A percentile compares a stretch with the other conserved stretches of the same genome.
phyloP scores from a whole-genome alignment of 306 rosid species.

The Ceratonia siliqua region DNA sequence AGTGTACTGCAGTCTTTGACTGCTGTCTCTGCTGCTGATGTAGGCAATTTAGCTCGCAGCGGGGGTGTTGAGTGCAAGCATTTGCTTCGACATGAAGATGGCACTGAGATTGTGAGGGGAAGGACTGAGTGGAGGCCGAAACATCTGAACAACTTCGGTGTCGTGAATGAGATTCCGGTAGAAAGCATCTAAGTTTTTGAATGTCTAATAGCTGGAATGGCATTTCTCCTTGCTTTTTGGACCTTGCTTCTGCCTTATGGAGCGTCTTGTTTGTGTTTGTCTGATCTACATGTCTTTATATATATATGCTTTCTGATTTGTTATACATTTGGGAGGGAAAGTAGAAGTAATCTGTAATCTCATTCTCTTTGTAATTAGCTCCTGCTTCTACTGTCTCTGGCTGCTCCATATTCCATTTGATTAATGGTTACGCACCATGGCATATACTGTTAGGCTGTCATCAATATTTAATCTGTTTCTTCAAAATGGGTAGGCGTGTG shows the following conservation, averaged over 20 bases:
- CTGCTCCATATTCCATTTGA: conserved; percentile 29
- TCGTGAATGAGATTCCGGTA: conserved; percentile 47
- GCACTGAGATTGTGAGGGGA: conserved; percentile 88
- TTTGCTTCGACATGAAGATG: conserved; percentile 74
- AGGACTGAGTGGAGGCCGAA: conserved; percentile 93
- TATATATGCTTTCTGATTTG: conserved; percentile 33
- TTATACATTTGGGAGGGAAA: conserved; percentile 27
- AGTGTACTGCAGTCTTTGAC: conserved; percentile 79
- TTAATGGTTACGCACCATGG: conserved; percentile 31
- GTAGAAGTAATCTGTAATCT: conserved; percentile 32
- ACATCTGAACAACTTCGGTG: conserved; percentile 40
- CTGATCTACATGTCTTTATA: conserved; percentile 34
- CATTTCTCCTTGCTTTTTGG: conserved; percentile 18
- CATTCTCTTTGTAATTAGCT: conserved; percentile 60
- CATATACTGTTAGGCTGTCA: conserved; percentile 30
- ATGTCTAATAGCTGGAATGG: conserved; percentile 28
- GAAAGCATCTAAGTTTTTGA: conserved; percentile 32
- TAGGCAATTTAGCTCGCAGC: conserved; percentile 44
- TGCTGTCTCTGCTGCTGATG: conserved; percentile 55
- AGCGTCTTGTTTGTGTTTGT: conserved; percentile 44
- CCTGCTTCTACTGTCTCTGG: conserved; percentile 14
- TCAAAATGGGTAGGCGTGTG: conserved; percentile 42
- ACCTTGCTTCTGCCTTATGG: conserved; percentile 32
- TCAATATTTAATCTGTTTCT: conserved; percentile 36
- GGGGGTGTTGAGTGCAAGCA: conserved; percentile 77